A percentile compares a stretch with the other conserved stretches of the same genome.
Conservation (phyloP, 345 rosid genomes). For the Firmiana major region DNA sequence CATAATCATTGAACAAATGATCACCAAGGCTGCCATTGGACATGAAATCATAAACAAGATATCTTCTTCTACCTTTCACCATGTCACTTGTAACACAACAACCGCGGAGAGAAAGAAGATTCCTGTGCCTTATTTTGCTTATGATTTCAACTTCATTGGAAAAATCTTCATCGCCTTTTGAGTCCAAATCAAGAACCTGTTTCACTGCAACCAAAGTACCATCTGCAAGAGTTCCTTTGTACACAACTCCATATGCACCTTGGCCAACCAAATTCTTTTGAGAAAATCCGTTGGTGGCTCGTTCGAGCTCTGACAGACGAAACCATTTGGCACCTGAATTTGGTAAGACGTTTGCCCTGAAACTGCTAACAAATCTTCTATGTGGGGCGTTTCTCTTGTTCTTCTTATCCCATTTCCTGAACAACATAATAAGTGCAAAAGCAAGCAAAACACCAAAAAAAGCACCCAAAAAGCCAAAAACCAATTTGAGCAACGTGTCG, state of each 20-base stretch:
- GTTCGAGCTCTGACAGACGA: constrained; percentile 38
- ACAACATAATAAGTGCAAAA: constrained; percentile 19
- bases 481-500: constrained; percentile 15
- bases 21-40: constrained; percentile 50
- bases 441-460: constrained; percentile 36
- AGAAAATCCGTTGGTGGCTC: constrained; percentile 48
- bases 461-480: constrained; percentile 31
- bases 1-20: constrained; percentile 20
- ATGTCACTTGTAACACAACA: constrained; percentile 56
- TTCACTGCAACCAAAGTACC: constrained; percentile 54
- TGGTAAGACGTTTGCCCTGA: constrained; percentile 38
- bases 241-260: constrained; percentile 49
- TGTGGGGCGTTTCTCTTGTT: constrained; percentile 31
- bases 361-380: constrained; percentile 29
- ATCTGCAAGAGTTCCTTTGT: constrained; percentile 44
- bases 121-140: constrained; percentile 59
- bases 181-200: constrained; percentile 41
- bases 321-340: constrained; percentile 62
- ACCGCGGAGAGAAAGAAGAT: constrained; percentile 58
- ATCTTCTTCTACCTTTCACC: constrained; percentile 41
- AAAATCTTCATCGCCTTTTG: constrained; percentile 52
- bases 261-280: constrained; percentile 47
- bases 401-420: constrained; percentile 28
- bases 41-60: constrained; percentile 58
- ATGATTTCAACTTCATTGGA: constrained; percentile 64